Evolutionary conservation across 148 eudicot species (phyloP).

Genomic region (Rhododendron griersonianum): DNA sequence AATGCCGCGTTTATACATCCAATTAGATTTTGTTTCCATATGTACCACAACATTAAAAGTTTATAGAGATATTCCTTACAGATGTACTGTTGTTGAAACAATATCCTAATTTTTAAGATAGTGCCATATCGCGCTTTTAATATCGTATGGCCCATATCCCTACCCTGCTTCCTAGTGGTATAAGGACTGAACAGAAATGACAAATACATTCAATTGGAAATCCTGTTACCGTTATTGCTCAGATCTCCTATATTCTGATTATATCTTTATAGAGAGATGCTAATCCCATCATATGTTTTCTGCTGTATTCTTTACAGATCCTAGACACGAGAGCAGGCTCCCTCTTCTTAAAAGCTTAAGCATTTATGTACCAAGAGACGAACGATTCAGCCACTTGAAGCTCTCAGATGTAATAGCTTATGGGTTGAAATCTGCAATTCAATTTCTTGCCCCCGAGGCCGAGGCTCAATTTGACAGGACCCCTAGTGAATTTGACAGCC

Average conservation of each 20-base stretch:
- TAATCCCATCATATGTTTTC: background rate
- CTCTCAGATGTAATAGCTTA: slow-evolving; percentile 57
- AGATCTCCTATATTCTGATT: background rate
- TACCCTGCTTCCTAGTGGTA: background rate
- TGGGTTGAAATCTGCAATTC: slow-evolving; percentile 50
- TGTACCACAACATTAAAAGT: background rate
- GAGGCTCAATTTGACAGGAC: slow-evolving; percentile 41
- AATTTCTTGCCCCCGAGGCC: slow-evolving; percentile 47
- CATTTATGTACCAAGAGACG: slow-evolving; percentile 82
- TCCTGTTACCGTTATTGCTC: background rate
- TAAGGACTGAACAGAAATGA: background rate
- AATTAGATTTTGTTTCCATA: background rate
- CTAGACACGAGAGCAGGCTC: slow-evolving; percentile 57
- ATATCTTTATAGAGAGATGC: background rate
- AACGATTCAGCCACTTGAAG: slow-evolving; percentile 61
- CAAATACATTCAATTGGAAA: background rate
- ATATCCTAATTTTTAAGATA: background rate
- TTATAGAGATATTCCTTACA: background rate
- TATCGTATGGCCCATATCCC: background rate
- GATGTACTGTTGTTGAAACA: background rate
- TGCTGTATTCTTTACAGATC: slow-evolving; percentile 38
- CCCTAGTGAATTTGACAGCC: slow-evolving; percentile 59
- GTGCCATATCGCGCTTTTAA: background rate
- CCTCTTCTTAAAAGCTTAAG: slow-evolving; percentile 46
- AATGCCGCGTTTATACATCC: background rate